Conservation (phyloP, 495 filamentous ascomycete genomes). For the Penicillium chermesinum region DNA sequence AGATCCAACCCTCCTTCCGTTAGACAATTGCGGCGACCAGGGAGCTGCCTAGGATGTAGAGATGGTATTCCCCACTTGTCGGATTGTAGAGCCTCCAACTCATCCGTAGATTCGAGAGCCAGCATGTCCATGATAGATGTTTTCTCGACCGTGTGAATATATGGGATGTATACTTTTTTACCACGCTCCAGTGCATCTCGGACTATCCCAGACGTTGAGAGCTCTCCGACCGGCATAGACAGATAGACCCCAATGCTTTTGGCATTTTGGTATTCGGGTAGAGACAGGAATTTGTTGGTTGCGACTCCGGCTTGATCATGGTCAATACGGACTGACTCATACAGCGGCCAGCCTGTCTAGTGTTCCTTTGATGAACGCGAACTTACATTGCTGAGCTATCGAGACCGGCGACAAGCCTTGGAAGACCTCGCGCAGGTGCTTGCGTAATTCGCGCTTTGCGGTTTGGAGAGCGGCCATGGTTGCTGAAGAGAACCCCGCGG, state of each 20-base stretch:
- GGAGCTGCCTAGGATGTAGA: conserved; percentile 56
- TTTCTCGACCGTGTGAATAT: conserved; percentile 61
- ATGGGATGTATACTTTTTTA: conserved; percentile 88
- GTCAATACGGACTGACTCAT: not conserved
- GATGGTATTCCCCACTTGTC: conserved; percentile 94
- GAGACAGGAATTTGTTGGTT: conserved; percentile 51
- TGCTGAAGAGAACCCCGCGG: conserved; percentile 6
- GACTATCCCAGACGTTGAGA: conserved; percentile 75
- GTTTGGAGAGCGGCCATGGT: conserved; percentile 48
- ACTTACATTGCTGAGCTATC: conserved; percentile 62
- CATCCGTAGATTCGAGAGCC: conserved; percentile 60
- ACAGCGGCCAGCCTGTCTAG: not conserved
- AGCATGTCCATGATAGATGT: conserved; percentile 90
- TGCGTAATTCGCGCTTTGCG: conserved; percentile 71
- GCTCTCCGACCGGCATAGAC: conserved; percentile 83
- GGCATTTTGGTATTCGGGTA: conserved; percentile 64
- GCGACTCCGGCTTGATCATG: conserved; percentile 50
- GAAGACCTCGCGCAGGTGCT: conserved; percentile 60
- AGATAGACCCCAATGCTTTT: conserved; percentile 78
- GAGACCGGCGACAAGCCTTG: conserved; percentile 51
- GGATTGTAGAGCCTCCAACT: conserved; percentile 67
- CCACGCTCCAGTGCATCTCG: conserved; percentile 68
- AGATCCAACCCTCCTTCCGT: conserved; percentile 65
- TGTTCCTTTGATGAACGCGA: not conserved
- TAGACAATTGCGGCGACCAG: conserved; percentile 62